Conservation (phyloP, 371 early-diverging fungal species). For the Mortierella sp. region DNA sequence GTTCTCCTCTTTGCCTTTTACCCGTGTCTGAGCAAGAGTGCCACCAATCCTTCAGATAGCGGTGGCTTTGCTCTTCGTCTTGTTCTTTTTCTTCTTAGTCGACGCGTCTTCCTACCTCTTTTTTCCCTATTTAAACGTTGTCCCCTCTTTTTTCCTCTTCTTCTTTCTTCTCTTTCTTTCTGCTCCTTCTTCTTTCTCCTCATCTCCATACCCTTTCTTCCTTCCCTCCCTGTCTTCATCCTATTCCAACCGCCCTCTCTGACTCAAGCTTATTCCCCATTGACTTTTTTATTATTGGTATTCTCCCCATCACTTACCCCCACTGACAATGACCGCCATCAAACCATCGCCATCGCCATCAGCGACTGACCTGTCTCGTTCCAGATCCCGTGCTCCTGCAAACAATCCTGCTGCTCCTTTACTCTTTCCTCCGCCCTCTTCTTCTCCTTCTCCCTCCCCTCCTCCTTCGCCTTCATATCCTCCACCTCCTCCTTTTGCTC, state of each 20-base stretch:
- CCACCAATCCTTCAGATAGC: slow-evolving; percentile 5
- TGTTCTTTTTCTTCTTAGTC: background rate
- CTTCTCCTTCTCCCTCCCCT: background rate
- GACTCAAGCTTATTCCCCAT: background rate
- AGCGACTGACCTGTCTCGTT: background rate
- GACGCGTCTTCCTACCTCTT: background rate
- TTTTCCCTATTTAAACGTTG: too few species aligned
- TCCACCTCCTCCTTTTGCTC: background rate
- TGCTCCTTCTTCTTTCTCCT: background rate
- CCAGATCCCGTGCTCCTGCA: background rate
- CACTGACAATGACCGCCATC: background rate
- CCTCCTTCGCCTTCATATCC: background rate
- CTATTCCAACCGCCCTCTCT: background rate
- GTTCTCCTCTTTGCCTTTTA: too few species aligned
- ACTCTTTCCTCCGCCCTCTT: background rate
- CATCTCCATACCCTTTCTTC: background rate
- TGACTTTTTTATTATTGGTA: background rate
- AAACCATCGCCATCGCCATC: background rate
- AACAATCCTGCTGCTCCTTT: background rate
- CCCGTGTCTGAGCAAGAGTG: background rate
- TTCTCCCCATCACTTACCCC: background rate
- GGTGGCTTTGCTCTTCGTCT: background rate
- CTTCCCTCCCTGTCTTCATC: too few species aligned
- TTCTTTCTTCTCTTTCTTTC: background rate
- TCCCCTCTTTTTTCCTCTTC: background rate